Conservation (phyloP, 306 rosid genomes). For the Quercus wislizeni region DNA sequence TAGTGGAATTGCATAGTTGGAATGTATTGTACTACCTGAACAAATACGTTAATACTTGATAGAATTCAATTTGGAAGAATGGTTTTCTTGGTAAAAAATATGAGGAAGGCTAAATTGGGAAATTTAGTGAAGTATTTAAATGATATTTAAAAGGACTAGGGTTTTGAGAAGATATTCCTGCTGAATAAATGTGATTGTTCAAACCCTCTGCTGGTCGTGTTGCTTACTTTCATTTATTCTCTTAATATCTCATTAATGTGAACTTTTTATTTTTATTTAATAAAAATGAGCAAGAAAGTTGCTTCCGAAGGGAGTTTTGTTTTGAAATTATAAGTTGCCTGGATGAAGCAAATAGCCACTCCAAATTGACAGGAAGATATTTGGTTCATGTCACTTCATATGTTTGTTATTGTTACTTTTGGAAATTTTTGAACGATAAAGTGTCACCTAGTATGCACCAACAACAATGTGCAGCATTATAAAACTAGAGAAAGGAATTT, state of each 20-base stretch:
- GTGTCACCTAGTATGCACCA: not conserved
- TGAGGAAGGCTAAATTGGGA: not conserved
- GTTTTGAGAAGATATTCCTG: not conserved
- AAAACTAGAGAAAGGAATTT: not conserved
- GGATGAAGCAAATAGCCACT: not conserved
- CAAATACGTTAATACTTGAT: not conserved
- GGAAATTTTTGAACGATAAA: not conserved
- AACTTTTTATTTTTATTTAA: too few relatives aligned
- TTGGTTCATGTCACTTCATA: not conserved
- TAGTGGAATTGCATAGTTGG: not conserved
- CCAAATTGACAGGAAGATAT: not conserved
- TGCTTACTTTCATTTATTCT: not conserved
- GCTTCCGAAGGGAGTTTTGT: not conserved
- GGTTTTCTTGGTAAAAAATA: not conserved
- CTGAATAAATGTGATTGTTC: not conserved
- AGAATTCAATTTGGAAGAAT: not conserved
- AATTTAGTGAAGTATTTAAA: not conserved
- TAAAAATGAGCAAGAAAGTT: not conserved
- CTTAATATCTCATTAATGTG: not conserved
- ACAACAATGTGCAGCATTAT: not conserved
- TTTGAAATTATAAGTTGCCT: not conserved
- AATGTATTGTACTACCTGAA: not conserved
- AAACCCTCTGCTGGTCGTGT: not conserved
- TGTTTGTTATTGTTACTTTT: not conserved
- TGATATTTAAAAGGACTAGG: not conserved